Percentiles rank a stretch among this genome's conserved stretches.
Evolutionary conservation across 495 filamentous ascomycete species (phyloP).

Genomic region (Paragyromitra xinjiangensis): DNA sequence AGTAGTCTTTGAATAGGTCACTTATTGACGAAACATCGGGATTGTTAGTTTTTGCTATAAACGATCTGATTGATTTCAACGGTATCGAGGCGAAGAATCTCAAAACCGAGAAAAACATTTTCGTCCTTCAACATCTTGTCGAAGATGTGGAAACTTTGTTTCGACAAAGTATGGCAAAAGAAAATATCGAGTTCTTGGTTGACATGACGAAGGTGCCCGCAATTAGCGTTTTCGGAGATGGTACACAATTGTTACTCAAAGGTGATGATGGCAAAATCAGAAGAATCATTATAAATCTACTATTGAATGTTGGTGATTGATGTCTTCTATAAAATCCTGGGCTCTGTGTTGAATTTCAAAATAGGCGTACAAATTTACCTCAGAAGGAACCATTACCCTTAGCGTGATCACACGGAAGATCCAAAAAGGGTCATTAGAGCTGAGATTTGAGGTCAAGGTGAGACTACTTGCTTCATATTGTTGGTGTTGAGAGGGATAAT

Average conservation of each 20-base stretch:
- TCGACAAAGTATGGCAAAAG: constrained; percentile 39
- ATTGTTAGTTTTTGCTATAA: constrained; percentile 50
- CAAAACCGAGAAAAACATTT: constrained; percentile 23
- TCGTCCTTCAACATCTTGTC: constrained; percentile 47
- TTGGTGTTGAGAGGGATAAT: neutral
- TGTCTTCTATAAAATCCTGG: neutral
- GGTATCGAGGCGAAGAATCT: constrained; percentile 42
- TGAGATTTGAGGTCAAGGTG: constrained; percentile 53
- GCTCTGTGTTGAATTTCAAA: constrained; percentile 5
- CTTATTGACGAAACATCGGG: neutral
- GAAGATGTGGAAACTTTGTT: constrained; percentile 47
- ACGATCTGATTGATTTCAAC: constrained; percentile 55
- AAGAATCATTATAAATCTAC: constrained; percentile 50
- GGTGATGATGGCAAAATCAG: constrained; percentile 52
- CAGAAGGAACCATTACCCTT: constrained; percentile 40
- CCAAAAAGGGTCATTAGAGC: constrained; percentile 34
- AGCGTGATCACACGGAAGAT: constrained; percentile 46
- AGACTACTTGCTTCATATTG: neutral
- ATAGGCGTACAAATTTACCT: constrained; percentile 55
- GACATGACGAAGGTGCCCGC: constrained; percentile 31
- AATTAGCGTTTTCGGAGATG: constrained; percentile 45
- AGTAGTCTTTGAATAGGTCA: neutral
- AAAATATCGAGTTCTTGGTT: constrained; percentile 46
- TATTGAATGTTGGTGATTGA: constrained; percentile 44
- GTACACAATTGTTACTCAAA: constrained; percentile 39